These are phyloP conservation scores for Lactifluus piperatus DNA, from an alignment of 768 basidiomycete species.

Conservation along the genomic window DNA sequence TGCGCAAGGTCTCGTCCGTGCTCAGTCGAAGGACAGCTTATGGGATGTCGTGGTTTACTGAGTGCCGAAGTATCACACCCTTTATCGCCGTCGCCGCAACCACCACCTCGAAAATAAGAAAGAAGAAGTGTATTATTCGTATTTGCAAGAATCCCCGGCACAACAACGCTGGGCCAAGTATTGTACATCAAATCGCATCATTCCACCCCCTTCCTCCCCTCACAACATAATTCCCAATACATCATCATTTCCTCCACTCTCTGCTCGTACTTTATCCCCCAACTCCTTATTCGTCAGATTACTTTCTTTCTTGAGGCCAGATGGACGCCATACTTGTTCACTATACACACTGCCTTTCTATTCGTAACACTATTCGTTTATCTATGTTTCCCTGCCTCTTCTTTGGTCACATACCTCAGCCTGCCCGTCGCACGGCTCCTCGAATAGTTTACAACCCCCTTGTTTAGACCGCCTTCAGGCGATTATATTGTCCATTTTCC, in stretches of 20 bases:
- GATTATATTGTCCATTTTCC: not conserved
- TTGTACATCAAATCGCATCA: constrained; percentile 10
- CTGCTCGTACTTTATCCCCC: not conserved
- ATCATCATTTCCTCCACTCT: constrained; percentile 1
- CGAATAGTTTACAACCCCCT: constrained; percentile 2
- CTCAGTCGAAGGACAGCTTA: constrained; percentile 7
- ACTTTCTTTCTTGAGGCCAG: not conserved
- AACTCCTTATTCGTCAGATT: not conserved
- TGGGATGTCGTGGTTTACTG: constrained; percentile 6
- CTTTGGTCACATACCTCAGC: not conserved
- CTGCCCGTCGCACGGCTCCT: not conserved
- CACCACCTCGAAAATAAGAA: not conserved
- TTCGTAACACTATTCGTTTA: constrained; percentile 16
- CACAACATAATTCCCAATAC: constrained; percentile 5
- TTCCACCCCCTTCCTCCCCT: constrained; percentile 8
- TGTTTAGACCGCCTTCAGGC: constrained; percentile 13
- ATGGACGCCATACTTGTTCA: constrained; percentile 8
- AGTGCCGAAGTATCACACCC: not conserved
- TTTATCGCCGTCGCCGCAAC: not conserved
- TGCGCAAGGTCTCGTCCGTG: constrained; percentile 6
- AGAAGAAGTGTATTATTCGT: constrained; percentile 17
- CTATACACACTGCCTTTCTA: constrained; percentile 1
- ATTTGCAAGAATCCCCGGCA: constrained; percentile 1
- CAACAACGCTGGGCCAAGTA: constrained; percentile 2
- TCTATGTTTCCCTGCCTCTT: constrained; percentile 1